Base-by-base conservation (phyloP, 805 yeast genomes). In the Saccharomycopsis fodiens region DNA sequence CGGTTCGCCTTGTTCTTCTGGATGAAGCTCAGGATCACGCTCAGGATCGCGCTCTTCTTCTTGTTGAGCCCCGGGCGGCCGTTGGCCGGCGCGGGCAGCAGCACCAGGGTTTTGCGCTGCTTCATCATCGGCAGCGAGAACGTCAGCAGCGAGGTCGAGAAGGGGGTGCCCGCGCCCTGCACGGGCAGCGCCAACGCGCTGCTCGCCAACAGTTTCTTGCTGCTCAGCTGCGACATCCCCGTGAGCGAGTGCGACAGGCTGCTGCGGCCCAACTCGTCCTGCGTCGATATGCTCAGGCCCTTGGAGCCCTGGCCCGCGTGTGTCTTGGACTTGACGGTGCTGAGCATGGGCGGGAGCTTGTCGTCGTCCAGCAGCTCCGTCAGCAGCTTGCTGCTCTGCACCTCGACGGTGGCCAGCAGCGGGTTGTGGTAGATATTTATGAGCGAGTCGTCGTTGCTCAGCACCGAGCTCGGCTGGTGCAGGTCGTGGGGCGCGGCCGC, bases 391-490 rank as follows among this genome's bases (percentile, higher is more conserved):
- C 36, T 5, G 20, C 15, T 10, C 8, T 10, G 36, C 5, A 32
- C 15, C 39, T n/a, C 16, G 5, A 15, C 32, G 5, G 16, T 25
- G 3, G 43, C n/a, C 12, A 40, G 32, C 25, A 47, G 42, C 6
- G 50, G 45, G 21, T 49, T 46, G 31, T 49, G 42, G 41, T 49
- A 49, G 25, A 49, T 43, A 23, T 49, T 49, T 19, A 49, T 43
- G 31, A 49, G 29, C 4, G 52, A 49, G 23, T 40, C 22, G 10
- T 46, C 49, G 21, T 17, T 19, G 21, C 23, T 31, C 4, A 6
- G 7, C 8, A 23, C 19, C 7, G 40, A 37, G 6, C 29, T 21
- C 23, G 20, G 20, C n/a, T 37, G 15, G n/a, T 19, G 40, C n/a
- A n/a, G n/a, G n/a, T n/a, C n/a, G n/a, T n/a, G n/a, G n/a, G n/a